These are phyloP conservation scores for Paramecium octaurelia DNA, from an alignment of 73 alveolate genomes.

Conservation along the genomic window DNA sequence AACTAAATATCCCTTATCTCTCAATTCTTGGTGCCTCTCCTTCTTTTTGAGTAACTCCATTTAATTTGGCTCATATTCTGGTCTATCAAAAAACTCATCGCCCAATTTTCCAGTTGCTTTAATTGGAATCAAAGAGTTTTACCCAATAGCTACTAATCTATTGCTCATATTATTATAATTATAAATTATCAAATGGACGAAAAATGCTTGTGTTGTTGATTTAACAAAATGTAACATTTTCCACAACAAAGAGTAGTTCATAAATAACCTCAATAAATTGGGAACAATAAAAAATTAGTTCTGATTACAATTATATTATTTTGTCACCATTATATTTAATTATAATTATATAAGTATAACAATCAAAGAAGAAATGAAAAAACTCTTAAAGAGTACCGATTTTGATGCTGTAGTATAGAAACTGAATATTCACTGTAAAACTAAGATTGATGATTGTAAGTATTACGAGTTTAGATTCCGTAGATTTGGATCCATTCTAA, in stretches of 20 bases:
- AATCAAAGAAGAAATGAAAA: neutral
- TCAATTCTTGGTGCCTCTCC: conserved; percentile 25
- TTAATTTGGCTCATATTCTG: neutral
- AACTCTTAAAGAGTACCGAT: neutral
- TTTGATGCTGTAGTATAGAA: neutral
- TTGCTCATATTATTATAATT: neutral
- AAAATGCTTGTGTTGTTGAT: neutral
- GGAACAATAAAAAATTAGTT: too few relatives aligned
- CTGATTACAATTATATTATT: too few relatives aligned
- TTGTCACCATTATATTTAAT: neutral
- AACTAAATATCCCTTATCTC: conserved; percentile 30
- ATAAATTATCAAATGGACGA: neutral
- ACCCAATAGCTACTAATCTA: conserved; percentile 12
- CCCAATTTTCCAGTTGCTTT: conserved; percentile 42
- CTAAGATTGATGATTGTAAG: neutral
- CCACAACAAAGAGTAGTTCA: neutral
- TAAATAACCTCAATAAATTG: too few relatives aligned
- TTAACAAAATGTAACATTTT: too few relatives aligned
- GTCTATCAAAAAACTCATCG: neutral
- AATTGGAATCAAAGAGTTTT: neutral
- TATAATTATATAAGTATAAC: neutral
- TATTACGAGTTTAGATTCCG: neutral
- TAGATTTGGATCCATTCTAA: neutral
- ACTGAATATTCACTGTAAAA: neutral
- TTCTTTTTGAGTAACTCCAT: neutral